phyloP scores from a whole-genome alignment of 108 stramenopile genomes.

The Fistulifera solaris region DNA sequence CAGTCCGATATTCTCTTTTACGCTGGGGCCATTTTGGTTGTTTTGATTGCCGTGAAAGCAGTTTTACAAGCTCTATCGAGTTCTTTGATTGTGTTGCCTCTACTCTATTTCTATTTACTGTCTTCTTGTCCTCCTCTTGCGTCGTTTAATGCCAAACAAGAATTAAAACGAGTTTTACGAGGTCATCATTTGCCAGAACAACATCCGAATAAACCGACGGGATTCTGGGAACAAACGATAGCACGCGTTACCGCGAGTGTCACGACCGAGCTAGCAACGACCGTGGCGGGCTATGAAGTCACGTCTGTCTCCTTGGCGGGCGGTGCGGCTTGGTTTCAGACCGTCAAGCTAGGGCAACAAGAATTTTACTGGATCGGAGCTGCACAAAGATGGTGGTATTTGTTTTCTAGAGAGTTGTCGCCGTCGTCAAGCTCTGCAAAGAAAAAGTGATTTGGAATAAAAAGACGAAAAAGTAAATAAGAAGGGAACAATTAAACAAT shows the following conservation, averaged over 20 bases:
- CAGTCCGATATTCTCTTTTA: conserved; percentile 71
- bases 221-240: conserved; percentile 33
- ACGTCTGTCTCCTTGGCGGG: conserved; percentile 27
- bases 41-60: conserved; percentile 55
- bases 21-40: conserved; percentile 53
- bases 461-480: too few relatives aligned
- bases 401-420: conserved; percentile 8
- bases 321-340: conserved; percentile 31
- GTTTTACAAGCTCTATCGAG: neutral
- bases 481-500: too few relatives aligned
- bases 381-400: conserved; percentile 38
- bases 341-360: conserved; percentile 32
- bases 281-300: conserved; percentile 50
- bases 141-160: conserved; percentile 65
- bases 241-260: conserved; percentile 52
- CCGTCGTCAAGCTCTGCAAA: neutral
- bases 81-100: conserved; percentile 26
- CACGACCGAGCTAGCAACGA: conserved; percentile 54
- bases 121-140: conserved; percentile 40
- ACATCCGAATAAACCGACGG: conserved; percentile 54
- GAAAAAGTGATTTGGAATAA: too few relatives aligned
- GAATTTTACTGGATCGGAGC: conserved; percentile 69
- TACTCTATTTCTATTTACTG: conserved; percentile 42
- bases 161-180: conserved; percentile 64
- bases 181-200: conserved; percentile 65